phyloP scores from a whole-genome alignment of 306 rosid genomes.

The Datisca glomerata region DNA sequence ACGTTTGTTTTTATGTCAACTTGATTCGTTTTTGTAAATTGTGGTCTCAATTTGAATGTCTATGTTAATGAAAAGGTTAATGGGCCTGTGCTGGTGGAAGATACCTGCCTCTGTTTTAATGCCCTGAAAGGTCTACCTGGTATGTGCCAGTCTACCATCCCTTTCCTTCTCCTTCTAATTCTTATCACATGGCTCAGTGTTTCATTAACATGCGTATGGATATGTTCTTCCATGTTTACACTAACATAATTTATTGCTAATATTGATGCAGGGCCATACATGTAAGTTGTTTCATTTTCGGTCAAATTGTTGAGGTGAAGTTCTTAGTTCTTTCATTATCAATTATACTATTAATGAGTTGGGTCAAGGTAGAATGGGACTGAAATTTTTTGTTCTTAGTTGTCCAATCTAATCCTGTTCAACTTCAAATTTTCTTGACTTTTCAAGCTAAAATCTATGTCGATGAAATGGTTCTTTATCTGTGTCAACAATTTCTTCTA shows the following conservation, averaged over 20 bases:
- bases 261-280: constrained; percentile 70
- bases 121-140: constrained; percentile 98
- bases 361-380: no score
- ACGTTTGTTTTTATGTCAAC: neutral
- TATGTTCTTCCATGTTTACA: no score
- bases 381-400: no score
- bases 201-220: no score
- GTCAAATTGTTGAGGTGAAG: constrained; percentile 23
- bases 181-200: no score
- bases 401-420: no score
- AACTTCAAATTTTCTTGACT: no score
- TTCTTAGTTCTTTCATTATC: no score
- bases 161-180: neutral
- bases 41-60: neutral
- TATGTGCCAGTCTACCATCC: constrained; percentile 11
- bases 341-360: no score
- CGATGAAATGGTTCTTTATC: constrained; percentile 4
- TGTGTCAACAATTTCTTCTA: no score
- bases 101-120: constrained; percentile 96
- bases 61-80: constrained; percentile 44
- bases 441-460: no score
- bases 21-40: neutral
- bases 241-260: constrained; percentile 9
- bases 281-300: constrained; percentile 49
- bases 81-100: constrained; percentile 96